phyloP scores from a whole-genome alignment of 192 early-diverging fungal genomes.

The Chytriomyces sp. region DNA sequence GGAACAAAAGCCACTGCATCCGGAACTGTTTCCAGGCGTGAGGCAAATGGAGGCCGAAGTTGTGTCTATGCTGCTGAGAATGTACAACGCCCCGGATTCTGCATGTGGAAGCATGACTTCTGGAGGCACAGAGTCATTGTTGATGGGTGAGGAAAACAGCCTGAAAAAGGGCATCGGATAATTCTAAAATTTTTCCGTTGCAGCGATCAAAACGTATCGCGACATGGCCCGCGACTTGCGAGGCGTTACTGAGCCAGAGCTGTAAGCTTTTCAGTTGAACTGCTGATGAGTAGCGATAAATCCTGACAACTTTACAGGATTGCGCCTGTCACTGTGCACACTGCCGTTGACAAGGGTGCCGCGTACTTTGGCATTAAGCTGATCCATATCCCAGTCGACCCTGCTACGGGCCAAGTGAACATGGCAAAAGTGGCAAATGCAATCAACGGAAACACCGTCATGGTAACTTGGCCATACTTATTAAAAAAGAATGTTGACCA shows the following conservation, averaged over 20 bases:
- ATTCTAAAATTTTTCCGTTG: background rate
- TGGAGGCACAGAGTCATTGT: conserved; percentile 92
- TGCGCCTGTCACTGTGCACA: conserved; percentile 90
- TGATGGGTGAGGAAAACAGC: conserved; percentile 71
- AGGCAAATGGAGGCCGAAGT: conserved; percentile 95
- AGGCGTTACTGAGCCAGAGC: conserved; percentile 88
- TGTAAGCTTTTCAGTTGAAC: conserved; percentile 59
- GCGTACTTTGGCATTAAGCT: conserved; percentile 90
- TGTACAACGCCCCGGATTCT: conserved; percentile 78
- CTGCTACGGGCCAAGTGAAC: conserved; percentile 75
- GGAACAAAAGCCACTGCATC: conserved; percentile 75
- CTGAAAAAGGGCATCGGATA: background rate
- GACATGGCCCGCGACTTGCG: conserved; percentile 79
- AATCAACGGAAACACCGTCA: conserved; percentile 90
- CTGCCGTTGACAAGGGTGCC: conserved; percentile 95
- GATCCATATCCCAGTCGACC: conserved; percentile 82
- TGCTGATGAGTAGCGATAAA: background rate
- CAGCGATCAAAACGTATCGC: conserved; percentile 85
- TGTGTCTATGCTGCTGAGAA: conserved; percentile 85
- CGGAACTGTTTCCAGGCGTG: conserved; percentile 93
- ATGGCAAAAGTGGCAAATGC: conserved; percentile 75
- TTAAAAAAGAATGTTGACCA: background rate
- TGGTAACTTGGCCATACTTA: conserved; percentile 48
- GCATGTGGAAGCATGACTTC: conserved; percentile 89
- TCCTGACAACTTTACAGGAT: conserved; percentile 58